phyloP scores from a whole-genome alignment of 352 stramenopile species.

The Phytopythium montanum region DNA sequence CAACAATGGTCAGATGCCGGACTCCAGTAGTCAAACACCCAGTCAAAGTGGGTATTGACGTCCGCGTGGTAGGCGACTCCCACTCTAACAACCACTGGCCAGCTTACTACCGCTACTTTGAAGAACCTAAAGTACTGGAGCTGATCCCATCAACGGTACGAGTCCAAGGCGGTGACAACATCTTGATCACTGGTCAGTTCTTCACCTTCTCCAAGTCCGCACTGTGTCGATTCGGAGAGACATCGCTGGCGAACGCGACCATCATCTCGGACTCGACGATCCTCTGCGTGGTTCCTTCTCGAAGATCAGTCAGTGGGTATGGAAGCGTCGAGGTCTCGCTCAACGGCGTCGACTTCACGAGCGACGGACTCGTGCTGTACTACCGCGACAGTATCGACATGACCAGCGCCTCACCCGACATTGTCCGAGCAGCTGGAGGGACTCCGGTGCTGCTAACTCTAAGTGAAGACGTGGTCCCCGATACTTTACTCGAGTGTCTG shows the following conservation, averaged over 20 bases:
- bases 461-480: constrained; percentile 8
- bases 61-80: constrained; percentile 4
- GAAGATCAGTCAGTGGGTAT: constrained; percentile 17
- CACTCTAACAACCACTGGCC: not conserved
- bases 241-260: not conserved
- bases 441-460: constrained; percentile 20
- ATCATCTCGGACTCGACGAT: constrained; percentile 29
- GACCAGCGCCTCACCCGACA: constrained; percentile 17
- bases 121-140: constrained; percentile 16
- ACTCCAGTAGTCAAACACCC: constrained; percentile 5
- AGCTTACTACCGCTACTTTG: constrained; percentile 16
- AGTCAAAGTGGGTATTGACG: constrained; percentile 5
- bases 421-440: constrained; percentile 23
- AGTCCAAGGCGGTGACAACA: constrained; percentile 18
- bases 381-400: constrained; percentile 30
- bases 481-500: constrained; percentile 26
- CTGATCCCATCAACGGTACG: constrained; percentile 18
- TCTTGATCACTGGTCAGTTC: constrained; percentile 30
- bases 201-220: constrained; percentile 20
- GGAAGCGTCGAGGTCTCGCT: constrained; percentile 34
- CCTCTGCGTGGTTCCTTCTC: constrained; percentile 21
- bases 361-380: constrained; percentile 17
- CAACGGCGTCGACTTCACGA: constrained; percentile 48
- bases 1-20: constrained; percentile 16
- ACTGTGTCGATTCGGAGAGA: constrained; percentile 37